Percentiles rank a stretch among this genome's conserved stretches.
Conservation (phyloP, 768 basidiomycete genomes). For the Phlebiopsis flavidoalba region DNA sequence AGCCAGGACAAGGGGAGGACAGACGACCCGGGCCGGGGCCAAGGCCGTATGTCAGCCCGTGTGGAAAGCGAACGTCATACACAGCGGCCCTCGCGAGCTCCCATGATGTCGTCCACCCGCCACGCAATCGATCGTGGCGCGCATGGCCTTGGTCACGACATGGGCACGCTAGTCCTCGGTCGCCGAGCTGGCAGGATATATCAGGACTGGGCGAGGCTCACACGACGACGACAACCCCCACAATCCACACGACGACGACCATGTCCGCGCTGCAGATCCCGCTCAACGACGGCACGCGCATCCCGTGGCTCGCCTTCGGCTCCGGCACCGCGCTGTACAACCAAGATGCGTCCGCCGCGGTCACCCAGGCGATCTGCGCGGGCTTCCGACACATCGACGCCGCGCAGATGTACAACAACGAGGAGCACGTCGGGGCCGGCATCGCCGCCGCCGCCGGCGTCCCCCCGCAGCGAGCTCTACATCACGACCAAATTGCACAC, state of each 20-base stretch:
- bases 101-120: not conserved
- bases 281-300: conserved; percentile 32
- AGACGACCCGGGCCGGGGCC: too few relatives aligned
- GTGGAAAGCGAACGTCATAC: too few relatives aligned
- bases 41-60: too few relatives aligned
- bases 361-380: conserved; percentile 26
- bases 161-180: too few relatives aligned
- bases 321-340: conserved; percentile 31
- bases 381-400: conserved; percentile 36
- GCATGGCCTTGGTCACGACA: too few relatives aligned
- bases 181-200: not conserved
- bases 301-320: conserved; percentile 35
- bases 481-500: conserved; percentile 37
- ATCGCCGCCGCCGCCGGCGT: conserved; percentile 27
- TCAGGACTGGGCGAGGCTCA: not conserved
- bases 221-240: not conserved
- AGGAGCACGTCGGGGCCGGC: conserved; percentile 31
- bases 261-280: conserved; percentile 25
- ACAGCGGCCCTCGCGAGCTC: not conserved
- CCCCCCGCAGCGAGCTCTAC: conserved; percentile 34
- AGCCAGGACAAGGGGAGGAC: too few relatives aligned
- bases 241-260: not conserved
- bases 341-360: conserved; percentile 23
- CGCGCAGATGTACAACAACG: conserved; percentile 35
- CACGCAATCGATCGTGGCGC: not conserved